phyloP scores from a whole-genome alignment of 2,329 filamentous ascomycete species.

The Beauveria australis region DNA sequence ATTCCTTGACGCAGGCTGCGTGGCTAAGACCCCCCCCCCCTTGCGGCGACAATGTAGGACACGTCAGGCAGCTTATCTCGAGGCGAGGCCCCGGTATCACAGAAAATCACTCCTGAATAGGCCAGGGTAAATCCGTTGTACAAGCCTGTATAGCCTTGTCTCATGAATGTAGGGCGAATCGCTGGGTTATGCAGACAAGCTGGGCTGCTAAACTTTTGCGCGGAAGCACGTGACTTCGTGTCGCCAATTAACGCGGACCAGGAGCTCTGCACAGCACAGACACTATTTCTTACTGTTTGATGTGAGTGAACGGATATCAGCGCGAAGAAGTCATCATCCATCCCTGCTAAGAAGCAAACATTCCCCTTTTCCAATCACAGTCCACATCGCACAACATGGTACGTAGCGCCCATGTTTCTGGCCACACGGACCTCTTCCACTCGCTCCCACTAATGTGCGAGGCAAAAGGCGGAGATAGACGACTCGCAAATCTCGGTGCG shows the following conservation, averaged over 20 bases:
- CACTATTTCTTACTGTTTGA: not conserved
- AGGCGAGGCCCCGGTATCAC: not conserved
- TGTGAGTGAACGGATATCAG: not conserved
- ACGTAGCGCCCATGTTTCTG: not conserved
- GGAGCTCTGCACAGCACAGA: not conserved
- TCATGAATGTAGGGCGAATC: not conserved
- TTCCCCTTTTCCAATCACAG: not conserved
- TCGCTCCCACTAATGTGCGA: not conserved
- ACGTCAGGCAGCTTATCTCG: not conserved
- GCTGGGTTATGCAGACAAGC: not conserved
- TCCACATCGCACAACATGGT: not conserved
- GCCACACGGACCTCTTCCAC: not conserved
- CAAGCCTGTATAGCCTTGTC: not conserved
- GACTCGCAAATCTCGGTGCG: conserved; percentile 56
- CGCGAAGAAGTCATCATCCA: not conserved
- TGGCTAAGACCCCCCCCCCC: not conserved
- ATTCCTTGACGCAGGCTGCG: conserved; percentile 20
- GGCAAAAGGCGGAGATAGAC: conserved; percentile 21
- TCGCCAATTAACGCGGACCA: conserved; percentile 5
- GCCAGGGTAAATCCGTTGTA: not conserved
- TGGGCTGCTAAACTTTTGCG: not conserved
- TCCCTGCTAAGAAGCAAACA: not conserved
- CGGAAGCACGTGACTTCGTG: conserved; percentile 10
- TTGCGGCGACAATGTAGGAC: not conserved
- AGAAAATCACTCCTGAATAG: not conserved